These are phyloP conservation scores for Lolium multiflorum DNA, from an alignment of 176 grass and related monocot genomes.

Conservation along the genomic window DNA sequence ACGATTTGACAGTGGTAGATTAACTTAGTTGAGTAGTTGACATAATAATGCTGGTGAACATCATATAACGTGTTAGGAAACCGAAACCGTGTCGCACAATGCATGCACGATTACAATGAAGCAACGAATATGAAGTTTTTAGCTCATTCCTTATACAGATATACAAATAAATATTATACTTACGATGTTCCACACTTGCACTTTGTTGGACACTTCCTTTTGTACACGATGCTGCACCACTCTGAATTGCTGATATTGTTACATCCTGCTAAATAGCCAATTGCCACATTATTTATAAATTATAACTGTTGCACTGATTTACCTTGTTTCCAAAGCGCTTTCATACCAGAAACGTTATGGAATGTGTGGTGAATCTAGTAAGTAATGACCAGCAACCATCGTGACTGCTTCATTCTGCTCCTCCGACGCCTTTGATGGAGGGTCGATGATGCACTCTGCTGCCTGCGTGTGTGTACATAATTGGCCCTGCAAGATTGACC, in stretches of 20 bases:
- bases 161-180: slow-evolving; percentile 12
- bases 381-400: background rate
- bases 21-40: background rate
- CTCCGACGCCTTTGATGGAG: background rate
- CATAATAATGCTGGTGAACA: slow-evolving; percentile 6
- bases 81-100: background rate
- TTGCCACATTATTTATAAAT: background rate
- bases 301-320: background rate
- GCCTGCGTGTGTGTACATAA: background rate
- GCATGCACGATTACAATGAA: slow-evolving; percentile 9
- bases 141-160: background rate
- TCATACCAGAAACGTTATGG: background rate
- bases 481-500: slow-evolving; percentile 13
- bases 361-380: too few relatives aligned
- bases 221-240: slow-evolving; percentile 1
- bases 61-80: slow-evolving; percentile 2
- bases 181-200: background rate
- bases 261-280: slow-evolving; percentile 1
- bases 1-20: background rate
- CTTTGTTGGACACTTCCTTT: slow-evolving; percentile 17
- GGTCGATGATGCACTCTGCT: background rate
- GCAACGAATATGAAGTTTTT: background rate
- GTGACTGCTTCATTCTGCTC: background rate
- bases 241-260: slow-evolving; percentile 23
- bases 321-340: background rate